These are phyloP conservation scores for Trichocomaceae sp. DNA, from an alignment of 2,329 filamentous ascomycete species.

Conservation along the genomic window DNA sequence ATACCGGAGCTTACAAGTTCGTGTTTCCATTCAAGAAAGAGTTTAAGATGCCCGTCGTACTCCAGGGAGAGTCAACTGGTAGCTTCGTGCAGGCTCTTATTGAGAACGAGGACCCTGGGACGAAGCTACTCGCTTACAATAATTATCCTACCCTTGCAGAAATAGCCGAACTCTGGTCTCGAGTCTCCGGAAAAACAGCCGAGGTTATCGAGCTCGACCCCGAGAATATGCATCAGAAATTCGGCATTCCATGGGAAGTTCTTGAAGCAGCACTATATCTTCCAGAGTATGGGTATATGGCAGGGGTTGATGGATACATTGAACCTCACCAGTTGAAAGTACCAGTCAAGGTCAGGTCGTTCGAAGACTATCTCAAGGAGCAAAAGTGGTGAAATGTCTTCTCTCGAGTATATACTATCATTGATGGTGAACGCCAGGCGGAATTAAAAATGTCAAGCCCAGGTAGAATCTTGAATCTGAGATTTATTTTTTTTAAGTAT, in stretches of 20 bases:
- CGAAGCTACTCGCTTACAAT: conserved; percentile 9
- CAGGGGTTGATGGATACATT: conserved; percentile 21
- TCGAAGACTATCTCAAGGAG: conserved; percentile 20
- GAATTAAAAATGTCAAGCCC: too few species aligned
- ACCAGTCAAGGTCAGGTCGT: conserved; percentile 7
- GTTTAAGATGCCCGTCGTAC: conserved; percentile 4
- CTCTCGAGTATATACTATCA: too few species aligned
- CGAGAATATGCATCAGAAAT: conserved; percentile 28
- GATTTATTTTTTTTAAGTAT: too few species aligned
- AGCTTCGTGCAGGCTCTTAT: conserved; percentile 7
- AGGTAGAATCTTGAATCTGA: too few species aligned
- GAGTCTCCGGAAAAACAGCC: conserved; percentile 33
- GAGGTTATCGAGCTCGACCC: conserved; percentile 23
- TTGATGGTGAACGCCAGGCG: too few species aligned
- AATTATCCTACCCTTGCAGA: conserved; percentile 26
- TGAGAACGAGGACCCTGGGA: conserved; percentile 7
- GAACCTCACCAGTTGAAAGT: conserved; percentile 34
- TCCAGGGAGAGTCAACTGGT: not conserved
- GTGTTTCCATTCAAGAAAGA: conserved; percentile 2
- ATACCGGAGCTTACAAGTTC: conserved; percentile 1
- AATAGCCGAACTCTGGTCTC: conserved; percentile 30
- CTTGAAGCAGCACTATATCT: conserved; percentile 32
- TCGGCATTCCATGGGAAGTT: conserved; percentile 27
- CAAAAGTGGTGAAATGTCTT: conserved; percentile 17
- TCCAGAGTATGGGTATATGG: conserved; percentile 37